A percentile compares a stretch with the other conserved stretches of the same genome.
Conservation (phyloP, 2,329 filamentous ascomycete genomes). For the Clonostachys chloroleuca region DNA sequence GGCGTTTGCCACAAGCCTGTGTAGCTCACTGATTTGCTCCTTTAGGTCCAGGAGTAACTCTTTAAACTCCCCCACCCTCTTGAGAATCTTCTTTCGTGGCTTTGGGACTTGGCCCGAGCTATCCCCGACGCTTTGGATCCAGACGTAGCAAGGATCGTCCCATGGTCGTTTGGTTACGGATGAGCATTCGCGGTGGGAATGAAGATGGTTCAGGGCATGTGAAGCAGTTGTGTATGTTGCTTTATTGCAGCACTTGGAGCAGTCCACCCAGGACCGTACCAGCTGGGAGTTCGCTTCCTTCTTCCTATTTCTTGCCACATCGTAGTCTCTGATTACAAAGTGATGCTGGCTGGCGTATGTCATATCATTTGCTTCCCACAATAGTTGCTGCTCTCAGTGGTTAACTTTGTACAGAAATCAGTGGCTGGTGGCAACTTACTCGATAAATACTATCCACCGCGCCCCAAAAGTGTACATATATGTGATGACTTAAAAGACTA, state of each 20-base stretch:
- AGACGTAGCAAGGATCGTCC: constrained; percentile 2
- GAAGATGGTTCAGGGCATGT: neutral
- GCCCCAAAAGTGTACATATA: constrained; percentile 11
- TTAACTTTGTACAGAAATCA: neutral
- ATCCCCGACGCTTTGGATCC: neutral
- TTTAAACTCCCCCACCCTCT: neutral
- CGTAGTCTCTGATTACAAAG: neutral
- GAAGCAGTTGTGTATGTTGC: neutral
- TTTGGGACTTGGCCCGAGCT: neutral
- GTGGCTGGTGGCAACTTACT: constrained; percentile 4
- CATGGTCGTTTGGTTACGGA: neutral
- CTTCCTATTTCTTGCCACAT: neutral
- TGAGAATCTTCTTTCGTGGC: neutral
- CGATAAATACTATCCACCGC: constrained; percentile 8
- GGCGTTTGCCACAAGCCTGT: constrained; percentile 4
- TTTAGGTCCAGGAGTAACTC: neutral
- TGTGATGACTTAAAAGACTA: constrained; percentile 3
- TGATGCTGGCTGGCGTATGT: neutral
- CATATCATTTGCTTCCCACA: neutral
- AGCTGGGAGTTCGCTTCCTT: neutral
- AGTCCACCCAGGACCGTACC: neutral
- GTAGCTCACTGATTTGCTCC: constrained; percentile 2
- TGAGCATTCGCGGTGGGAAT: neutral
- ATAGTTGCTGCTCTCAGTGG: neutral
- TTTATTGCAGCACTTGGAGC: neutral